Evolutionary conservation across 768 basidiomycete species (phyloP), one percentile per base, ranked within the genome.

Genomic region (Macrolepiota dolichaula): DNA sequence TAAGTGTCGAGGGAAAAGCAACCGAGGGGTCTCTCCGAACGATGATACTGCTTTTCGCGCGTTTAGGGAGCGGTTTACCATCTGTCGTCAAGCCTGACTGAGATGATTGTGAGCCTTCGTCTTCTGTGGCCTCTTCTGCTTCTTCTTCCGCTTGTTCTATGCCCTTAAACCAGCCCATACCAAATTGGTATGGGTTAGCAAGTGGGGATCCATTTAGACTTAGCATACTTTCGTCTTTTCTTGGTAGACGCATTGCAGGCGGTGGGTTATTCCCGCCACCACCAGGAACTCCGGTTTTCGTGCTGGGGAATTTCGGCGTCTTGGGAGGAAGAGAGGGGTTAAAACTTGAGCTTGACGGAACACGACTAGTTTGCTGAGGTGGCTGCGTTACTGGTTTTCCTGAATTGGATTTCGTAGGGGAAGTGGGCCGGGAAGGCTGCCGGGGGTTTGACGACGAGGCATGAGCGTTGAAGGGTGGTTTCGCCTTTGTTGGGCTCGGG

Each of bases 161-260:
- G 2, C 77, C 75, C 63, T 78, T 77, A 65, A 87, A 81, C 86
- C 86, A 85, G 40, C 81, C 76, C 49, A 85, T 69, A 19, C 86
- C 87, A 65, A 87, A 83, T 62, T 85, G 79, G 67, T 87, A 89
- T 0, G 91, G 91, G 69, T 92, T 92, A 17, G 86, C 84, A 17
- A 94, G 79, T 0, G 92, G 92, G 0, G 90, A 92, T 3, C 92
- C 92, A 62, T 94, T 94, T 19, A 89, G 72, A 67, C 91, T 91
- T 53, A 93, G 78, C 83, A 93, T 84, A 67, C 79, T 85, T 72
- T 94, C 92, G 67, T 91, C 85, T 64, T 79, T 83, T 44, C 88
- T 83, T 11, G 90, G 88, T 69, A 87, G 77, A 25, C 91, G 85
- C 51, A 87, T 76, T 3, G 79, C 70, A 32, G 29, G 29, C 17